These are phyloP conservation scores for Daldinia grandis DNA, from an alignment of 495 filamentous ascomycete species.

Conservation along the genomic window DNA sequence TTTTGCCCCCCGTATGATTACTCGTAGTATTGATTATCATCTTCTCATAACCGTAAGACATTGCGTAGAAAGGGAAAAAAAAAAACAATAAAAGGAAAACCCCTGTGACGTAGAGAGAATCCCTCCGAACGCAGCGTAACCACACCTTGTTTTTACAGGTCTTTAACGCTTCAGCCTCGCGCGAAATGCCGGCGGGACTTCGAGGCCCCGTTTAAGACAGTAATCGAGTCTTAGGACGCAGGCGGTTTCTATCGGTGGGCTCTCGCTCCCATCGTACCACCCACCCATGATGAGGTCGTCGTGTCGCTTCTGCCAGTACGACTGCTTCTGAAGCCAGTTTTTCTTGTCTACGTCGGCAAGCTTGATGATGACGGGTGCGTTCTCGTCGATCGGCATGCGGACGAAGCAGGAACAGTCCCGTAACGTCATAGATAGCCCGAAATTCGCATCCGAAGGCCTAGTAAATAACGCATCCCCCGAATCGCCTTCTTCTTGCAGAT, in stretches of 20 bases:
- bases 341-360: constrained; percentile 92
- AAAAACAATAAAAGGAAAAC: not conserved
- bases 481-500: constrained; percentile 62
- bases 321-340: constrained; percentile 70
- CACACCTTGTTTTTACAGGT: not conserved
- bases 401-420: constrained; percentile 88
- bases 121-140: not conserved
- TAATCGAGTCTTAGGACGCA: constrained; percentile 34
- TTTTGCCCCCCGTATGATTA: constrained; percentile 23
- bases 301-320: constrained; percentile 78
- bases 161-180: constrained; percentile 21
- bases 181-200: constrained; percentile 29
- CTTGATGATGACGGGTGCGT: constrained; percentile 69
- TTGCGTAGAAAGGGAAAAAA: not conserved
- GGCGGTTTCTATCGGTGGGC: constrained; percentile 35
- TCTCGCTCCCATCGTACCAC: constrained; percentile 73
- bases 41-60: constrained; percentile 33
- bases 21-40: constrained; percentile 33
- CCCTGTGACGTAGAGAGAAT: constrained; percentile 4
- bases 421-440: constrained; percentile 79
- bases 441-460: constrained; percentile 42
- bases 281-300: constrained; percentile 68
- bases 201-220: constrained; percentile 25
- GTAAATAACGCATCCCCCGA: constrained; percentile 51
- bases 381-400: constrained; percentile 58